These are phyloP conservation scores for Agarophyton chilense DNA, from an alignment of 23 red algal species.

Conservation along the genomic window DNA sequence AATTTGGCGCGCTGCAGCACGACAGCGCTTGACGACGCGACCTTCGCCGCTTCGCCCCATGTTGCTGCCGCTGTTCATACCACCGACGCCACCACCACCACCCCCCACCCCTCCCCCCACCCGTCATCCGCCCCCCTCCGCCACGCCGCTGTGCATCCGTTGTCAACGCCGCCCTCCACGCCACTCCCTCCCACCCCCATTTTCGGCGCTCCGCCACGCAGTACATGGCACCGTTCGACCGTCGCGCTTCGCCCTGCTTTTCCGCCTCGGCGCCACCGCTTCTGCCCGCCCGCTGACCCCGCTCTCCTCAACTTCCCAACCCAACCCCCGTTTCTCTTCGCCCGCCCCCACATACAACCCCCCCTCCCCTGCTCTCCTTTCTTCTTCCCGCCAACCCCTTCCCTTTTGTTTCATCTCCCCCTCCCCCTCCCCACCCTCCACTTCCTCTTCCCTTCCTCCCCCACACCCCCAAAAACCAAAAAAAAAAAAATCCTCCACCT, in stretches of 20 bases:
- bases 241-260: neutral
- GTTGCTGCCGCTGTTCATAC: too few relatives aligned
- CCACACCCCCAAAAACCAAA: neutral
- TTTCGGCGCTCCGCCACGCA: neutral
- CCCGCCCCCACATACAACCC: neutral
- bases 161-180: neutral
- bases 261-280: neutral
- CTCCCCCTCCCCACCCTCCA: neutral
- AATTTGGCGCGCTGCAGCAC: neutral
- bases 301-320: neutral
- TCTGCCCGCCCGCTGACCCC: slow-evolving; percentile 6
- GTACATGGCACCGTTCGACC: slow-evolving; percentile 16
- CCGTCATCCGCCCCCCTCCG: neutral
- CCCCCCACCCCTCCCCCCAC: neutral
- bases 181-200: slow-evolving; percentile 12
- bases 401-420: neutral
- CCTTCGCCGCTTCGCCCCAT: neutral
- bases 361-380: neutral
- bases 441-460: neutral
- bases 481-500: too few relatives aligned
- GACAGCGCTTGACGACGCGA: neutral
- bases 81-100: neutral
- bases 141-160: neutral
- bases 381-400: neutral
- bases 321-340: neutral